Base-by-base conservation (phyloP, 2,329 filamentous ascomycete species). In the Alternaria panax region DNA sequence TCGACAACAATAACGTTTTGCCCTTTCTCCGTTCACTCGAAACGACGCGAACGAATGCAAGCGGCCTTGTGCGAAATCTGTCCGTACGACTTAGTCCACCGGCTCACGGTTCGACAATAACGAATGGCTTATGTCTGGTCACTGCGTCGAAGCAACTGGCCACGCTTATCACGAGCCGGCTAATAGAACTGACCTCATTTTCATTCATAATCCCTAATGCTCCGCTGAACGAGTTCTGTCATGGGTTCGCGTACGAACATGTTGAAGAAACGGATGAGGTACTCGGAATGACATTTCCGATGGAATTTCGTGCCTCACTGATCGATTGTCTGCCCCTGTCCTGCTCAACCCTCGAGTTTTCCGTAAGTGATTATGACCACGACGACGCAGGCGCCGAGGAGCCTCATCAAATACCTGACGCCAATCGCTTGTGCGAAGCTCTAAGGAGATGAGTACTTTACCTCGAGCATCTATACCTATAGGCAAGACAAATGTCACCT, bases 311-410 rank as follows among this genome's bases (percentile, higher is more conserved):
- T 5, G 30, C 30, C 30, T 34, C 30, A 34, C 14, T 16, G 30
- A 34, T 34, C 30, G 5, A 34, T 34, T 34, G 5, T 5, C 30
- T 34, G 14, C 30, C 30, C 4, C 1, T 7, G 5, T 34, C 30
- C 0, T 34, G 30, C 30, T 34, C 30, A 34, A 16, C 14, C 1
- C 30, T 34, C 16, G 30, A 34, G 14, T 16, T 34, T 34, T 34
- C 0, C 1, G 12, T 14, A 14, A 2, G 7, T 3, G 4, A 3
- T 3, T 14, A 1, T 14, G 1, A 34, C 6, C 1, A 1, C 12
- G 30, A 34, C 12, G 30, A 14, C 4, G 16, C 1, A 12, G 7
- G 30, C 14, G 30, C 12, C 30, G 30, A 34, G 30, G 30, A 34
- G 0, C 12, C 5, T 34, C 0, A 1, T 7, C 30, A 34, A 14